These are phyloP conservation scores for Ophiocordyceps unilateralis DNA, from an alignment of 2,329 filamentous ascomycete species.

Conservation along the genomic window DNA sequence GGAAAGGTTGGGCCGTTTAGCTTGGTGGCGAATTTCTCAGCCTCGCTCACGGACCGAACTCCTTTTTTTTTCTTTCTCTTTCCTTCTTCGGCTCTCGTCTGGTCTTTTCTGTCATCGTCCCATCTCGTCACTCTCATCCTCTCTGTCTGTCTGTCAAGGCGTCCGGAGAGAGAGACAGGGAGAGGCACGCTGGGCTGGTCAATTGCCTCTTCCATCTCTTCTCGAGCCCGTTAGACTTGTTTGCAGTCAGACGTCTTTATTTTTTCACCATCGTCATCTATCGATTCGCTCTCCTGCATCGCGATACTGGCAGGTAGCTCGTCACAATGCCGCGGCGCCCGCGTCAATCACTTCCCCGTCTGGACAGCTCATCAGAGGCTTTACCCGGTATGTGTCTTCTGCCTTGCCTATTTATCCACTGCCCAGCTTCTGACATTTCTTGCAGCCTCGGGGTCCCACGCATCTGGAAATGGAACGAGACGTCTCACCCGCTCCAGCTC, in stretches of 20 bases:
- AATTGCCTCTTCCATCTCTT: too few species aligned
- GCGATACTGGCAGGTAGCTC: background rate
- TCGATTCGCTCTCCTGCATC: background rate
- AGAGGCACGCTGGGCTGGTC: too few species aligned
- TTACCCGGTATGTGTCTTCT: background rate
- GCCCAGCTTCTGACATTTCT: background rate
- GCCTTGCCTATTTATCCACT: background rate
- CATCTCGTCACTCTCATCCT: background rate
- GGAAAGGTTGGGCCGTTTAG: background rate
- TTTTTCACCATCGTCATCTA: background rate
- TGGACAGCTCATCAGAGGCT: background rate
- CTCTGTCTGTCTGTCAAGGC: background rate
- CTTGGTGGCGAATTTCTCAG: background rate
- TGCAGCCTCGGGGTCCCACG: constrained; percentile 6
- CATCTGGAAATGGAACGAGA: constrained; percentile 4
- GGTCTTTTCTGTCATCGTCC: background rate
- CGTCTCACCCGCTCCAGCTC: constrained; percentile 12
- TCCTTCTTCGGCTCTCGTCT: background rate
- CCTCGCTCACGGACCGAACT: background rate
- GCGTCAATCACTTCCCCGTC: background rate
- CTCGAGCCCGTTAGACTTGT: too few species aligned
- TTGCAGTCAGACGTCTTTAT: too few species aligned
- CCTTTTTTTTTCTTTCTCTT: background rate
- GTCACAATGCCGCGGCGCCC: background rate
- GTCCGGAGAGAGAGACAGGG: too few species aligned